Percentiles rank a stretch among this genome's conserved stretches.
phyloP scores from a whole-genome alignment of 257 asterid species.

The Cruciata laevipes region DNA sequence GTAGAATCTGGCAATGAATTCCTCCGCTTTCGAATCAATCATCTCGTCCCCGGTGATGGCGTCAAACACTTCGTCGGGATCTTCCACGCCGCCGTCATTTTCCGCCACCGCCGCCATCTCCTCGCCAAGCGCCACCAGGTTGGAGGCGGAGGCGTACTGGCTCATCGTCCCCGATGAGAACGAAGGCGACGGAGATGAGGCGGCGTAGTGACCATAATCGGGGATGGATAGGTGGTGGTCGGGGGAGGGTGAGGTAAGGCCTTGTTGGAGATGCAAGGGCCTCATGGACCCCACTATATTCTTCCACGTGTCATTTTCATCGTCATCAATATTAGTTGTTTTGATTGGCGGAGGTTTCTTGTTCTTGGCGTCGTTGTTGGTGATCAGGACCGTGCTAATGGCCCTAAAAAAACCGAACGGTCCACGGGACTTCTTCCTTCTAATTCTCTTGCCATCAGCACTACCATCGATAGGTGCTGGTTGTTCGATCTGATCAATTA shows the following conservation, averaged over 20 bases:
- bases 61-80: constrained; percentile 30
- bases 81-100: background rate
- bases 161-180: constrained; percentile 25
- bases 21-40: constrained; percentile 37
- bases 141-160: constrained; percentile 31
- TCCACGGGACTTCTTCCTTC: constrained; percentile 32
- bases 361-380: constrained; percentile 12
- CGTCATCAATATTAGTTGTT: background rate
- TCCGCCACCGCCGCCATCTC: background rate
- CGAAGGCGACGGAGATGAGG: constrained; percentile 15
- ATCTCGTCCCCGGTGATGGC: constrained; percentile 28
- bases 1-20: constrained; percentile 37
- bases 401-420: constrained; percentile 46
- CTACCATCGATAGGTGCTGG: background rate
- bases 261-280: constrained; percentile 55
- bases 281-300: constrained; percentile 63
- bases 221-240: background rate
- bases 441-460: background rate
- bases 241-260: constrained; percentile 24
- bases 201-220: background rate
- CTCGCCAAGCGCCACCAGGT: constrained; percentile 27
- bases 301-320: constrained; percentile 40
- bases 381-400: constrained; percentile 43
- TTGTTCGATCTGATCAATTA: background rate
- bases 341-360: constrained; percentile 15